phyloP scores from a whole-genome alignment of 2,329 filamentous ascomycete species.

The Dendrostoma leiphaemia region DNA sequence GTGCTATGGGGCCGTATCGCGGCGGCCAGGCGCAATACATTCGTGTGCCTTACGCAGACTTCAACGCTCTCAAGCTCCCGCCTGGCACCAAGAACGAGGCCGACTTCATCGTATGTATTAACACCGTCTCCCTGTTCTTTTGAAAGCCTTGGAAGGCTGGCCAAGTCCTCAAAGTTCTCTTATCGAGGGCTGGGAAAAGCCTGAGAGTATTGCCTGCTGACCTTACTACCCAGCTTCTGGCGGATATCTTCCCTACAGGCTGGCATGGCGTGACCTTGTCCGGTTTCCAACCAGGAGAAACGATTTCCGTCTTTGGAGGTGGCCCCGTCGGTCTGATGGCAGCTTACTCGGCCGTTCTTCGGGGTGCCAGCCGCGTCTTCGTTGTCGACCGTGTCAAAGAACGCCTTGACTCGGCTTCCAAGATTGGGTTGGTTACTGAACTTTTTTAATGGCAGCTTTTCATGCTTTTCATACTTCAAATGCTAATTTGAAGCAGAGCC shows the following conservation, averaged over 20 bases:
- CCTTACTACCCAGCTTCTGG: background rate
- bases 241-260: conserved; percentile 27
- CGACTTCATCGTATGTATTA: conserved; percentile 46
- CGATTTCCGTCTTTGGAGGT: conserved; percentile 63
- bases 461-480: too few species aligned
- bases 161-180: too few species aligned
- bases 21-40: conserved; percentile 58
- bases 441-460: too few species aligned
- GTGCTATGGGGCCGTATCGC: conserved; percentile 54
- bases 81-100: conserved; percentile 59
- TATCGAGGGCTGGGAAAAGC: too few species aligned
- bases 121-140: too few species aligned
- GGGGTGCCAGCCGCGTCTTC: conserved; percentile 60
- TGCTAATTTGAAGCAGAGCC: too few species aligned
- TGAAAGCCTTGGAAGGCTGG: too few species aligned
- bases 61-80: conserved; percentile 62
- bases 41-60: conserved; percentile 64
- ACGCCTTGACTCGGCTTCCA: conserved; percentile 55
- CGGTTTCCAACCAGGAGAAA: conserved; percentile 59
- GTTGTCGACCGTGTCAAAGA: conserved; percentile 63
- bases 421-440: too few species aligned
- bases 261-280: conserved; percentile 58
- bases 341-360: conserved; percentile 59
- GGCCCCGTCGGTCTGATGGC: conserved; percentile 66
- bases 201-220: too few species aligned